Conservation (phyloP, 192 early-diverging fungal species). For the Mortierella hygrophila region DNA sequence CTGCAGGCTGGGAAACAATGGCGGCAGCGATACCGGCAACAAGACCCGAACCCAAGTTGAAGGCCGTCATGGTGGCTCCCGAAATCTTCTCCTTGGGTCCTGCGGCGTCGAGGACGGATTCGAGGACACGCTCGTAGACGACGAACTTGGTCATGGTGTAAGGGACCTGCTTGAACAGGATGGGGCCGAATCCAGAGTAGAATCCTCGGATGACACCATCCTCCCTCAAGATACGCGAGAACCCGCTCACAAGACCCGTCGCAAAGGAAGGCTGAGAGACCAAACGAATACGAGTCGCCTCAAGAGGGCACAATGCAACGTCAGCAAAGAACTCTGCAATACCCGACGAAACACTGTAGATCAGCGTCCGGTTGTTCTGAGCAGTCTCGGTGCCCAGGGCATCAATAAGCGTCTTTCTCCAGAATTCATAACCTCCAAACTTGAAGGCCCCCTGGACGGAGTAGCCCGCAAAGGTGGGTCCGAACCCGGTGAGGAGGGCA, state of each 20-base stretch:
- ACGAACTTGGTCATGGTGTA: slow-evolving; percentile 89
- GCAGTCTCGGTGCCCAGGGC: slow-evolving; percentile 65
- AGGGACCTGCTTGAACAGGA: slow-evolving; percentile 81
- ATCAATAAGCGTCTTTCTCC: slow-evolving; percentile 68
- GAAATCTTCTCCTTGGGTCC: slow-evolving; percentile 61
- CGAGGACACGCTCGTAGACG: slow-evolving; percentile 68
- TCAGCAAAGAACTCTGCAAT: slow-evolving; percentile 81
- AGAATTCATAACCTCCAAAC: slow-evolving; percentile 76
- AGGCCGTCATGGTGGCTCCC: slow-evolving; percentile 55
- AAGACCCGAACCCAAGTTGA: slow-evolving; percentile 70
- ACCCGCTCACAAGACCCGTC: slow-evolving; percentile 69
- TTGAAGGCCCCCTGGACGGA: slow-evolving; percentile 75
- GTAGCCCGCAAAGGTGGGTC: slow-evolving; percentile 73
- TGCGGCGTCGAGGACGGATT: slow-evolving; percentile 58
- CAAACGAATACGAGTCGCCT: slow-evolving; percentile 81
- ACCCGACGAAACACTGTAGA: slow-evolving; percentile 73
- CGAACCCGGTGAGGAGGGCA: slow-evolving; percentile 70
- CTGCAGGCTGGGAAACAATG: slow-evolving; percentile 73
- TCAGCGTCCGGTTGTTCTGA: slow-evolving; percentile 65
- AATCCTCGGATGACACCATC: slow-evolving; percentile 78
- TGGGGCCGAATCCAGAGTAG: slow-evolving; percentile 84
- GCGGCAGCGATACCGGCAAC: slow-evolving; percentile 74
- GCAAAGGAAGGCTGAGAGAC: slow-evolving; percentile 79
- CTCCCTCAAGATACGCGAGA: slow-evolving; percentile 70
- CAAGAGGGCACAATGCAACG: slow-evolving; percentile 77